Base-by-base conservation (phyloP, 2,329 filamentous ascomycete genomes). In the Pseudocercospora cruenta region DNA sequence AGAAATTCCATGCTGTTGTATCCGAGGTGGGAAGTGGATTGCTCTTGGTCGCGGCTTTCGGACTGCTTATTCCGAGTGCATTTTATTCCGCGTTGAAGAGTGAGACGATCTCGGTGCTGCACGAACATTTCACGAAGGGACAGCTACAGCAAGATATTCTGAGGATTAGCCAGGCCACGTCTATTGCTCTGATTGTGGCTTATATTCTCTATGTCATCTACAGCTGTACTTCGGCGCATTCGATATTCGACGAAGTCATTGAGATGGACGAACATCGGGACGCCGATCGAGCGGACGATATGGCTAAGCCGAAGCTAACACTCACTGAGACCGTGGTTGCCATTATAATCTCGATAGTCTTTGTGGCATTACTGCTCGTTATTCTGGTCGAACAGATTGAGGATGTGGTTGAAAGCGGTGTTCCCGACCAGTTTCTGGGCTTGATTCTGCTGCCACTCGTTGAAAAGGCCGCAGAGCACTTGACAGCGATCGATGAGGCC, bases 391-490 rank as follows among this genome's bases (percentile, higher is more conserved):
- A 88, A 67, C 84, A 94, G 73, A 94, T 95, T 66, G 84, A 88
- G 62, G 82, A 80, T 47, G 86, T 87, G 33, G 69, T 78, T 16
- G 78, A 82, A 33, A 78, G 76, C 26, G 77, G 80, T 16, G 80
- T 88, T 19, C 83, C 83, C 1, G 86, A 88, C 70, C 83, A 83
- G 55, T 89, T 89, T 72, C 80, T 89, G 68, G 86, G 91, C 69
- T 82, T 95, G 49, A 94, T 94, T 71, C 83, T 95, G 1, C 86
- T 94, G 2, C 89, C 91, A 3, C 83, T 96, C 0, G 91, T 94
- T 4, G 92, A 95, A 74, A 96, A 96, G 78, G 89, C 90, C 1
- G 91, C 92, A 7, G 92, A 96, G 78, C 92, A 96, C 78, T 81
- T 95, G 53, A 94, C 91, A 1, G 91, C 91, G 26, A 84, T 95